Percentiles rank a stretch among this genome's conserved stretches.
phyloP scores from a whole-genome alignment of 441 rosid genomes.

The Rhodomyrtus psidioides region DNA sequence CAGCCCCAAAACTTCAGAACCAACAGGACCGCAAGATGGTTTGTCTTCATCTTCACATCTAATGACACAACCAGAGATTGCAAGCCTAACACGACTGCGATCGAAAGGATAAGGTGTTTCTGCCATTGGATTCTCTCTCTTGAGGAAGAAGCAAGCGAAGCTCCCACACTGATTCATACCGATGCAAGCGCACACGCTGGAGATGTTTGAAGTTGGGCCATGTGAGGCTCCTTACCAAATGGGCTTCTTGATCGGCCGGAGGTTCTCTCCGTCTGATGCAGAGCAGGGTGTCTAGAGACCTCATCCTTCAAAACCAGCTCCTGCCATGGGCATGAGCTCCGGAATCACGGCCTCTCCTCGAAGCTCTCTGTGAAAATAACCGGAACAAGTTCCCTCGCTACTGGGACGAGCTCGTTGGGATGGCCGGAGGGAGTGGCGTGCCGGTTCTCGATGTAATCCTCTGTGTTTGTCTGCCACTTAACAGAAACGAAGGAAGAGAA shows the following conservation, averaged over 20 bases:
- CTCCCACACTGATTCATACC: neutral
- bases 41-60: neutral
- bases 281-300: slow-evolving; percentile 39
- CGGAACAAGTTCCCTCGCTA: slow-evolving; percentile 28
- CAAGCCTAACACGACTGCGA: neutral
- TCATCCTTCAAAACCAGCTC: slow-evolving; percentile 43
- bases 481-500: neutral
- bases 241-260: slow-evolving; percentile 41
- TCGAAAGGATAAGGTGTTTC: neutral
- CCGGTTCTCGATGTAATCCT: slow-evolving; percentile 35
- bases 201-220: slow-evolving; percentile 45
- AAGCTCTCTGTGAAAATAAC: slow-evolving; percentile 30
- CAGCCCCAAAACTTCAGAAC: neutral
- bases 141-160: neutral
- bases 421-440: slow-evolving; percentile 48
- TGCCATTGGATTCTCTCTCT: neutral
- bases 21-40: neutral
- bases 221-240: slow-evolving; percentile 33
- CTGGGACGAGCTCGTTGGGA: slow-evolving; percentile 53
- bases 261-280: slow-evolving; percentile 30
- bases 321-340: slow-evolving; percentile 32
- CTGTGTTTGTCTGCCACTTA: neutral
- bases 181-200: slow-evolving; percentile 16
- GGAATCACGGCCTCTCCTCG: slow-evolving; percentile 17
- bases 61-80: neutral